Evolutionary conservation across 2,329 filamentous ascomycete genomes (phyloP), one percentile per base, ranked within the genome.

Genomic region (Fusarium pseudocircinatum): DNA sequence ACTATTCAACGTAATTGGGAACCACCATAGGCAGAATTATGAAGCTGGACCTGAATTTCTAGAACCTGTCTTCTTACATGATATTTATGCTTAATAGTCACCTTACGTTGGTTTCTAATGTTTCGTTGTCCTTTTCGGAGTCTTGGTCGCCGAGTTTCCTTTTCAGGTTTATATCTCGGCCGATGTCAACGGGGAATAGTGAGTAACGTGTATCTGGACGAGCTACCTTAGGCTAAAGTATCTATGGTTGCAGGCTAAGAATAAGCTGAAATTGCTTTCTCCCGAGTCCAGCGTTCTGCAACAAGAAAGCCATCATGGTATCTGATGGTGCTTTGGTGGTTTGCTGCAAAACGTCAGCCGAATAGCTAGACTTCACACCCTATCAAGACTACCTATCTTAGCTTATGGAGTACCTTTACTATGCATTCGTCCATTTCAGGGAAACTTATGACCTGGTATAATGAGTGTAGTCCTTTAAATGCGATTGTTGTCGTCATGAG

Each of bases 111-210:
- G 22, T 39, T 60, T 42, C 37, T 60, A 57, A 56, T 61, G 73
- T 67, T 39, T 76, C 69, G 75, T 59, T 78, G 74, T 75, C 77
- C 76, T 78, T 73, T 72, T 78, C 77, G 77, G 77, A 78, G 60
- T 71, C 68, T 75, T 73, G 53, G 32, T 56, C 63, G 70, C 77
- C 76, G 77, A 54, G 58, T 78, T 78, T 71, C 77, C 72, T 60
- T 59, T 77, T 74, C 64, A 68, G 74, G 58, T 46, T 60, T 57
- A 40, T n/a, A 64, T 63, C 44, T 65, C 59, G 57, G 58, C 28
- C 43, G 37, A 43, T 32, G 32, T 69, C 24, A 61, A 65, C 59
- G 14, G 36, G 46, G 39, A 54, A 43, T 59, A 36, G 66, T 53
- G 36, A 53, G 24, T 36, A 39, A 30, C n/a, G 20, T 28, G 32